These are phyloP conservation scores for Wickerhamiella dianesei DNA, from an alignment of 805 yeast species.

Conservation along the genomic window DNA sequence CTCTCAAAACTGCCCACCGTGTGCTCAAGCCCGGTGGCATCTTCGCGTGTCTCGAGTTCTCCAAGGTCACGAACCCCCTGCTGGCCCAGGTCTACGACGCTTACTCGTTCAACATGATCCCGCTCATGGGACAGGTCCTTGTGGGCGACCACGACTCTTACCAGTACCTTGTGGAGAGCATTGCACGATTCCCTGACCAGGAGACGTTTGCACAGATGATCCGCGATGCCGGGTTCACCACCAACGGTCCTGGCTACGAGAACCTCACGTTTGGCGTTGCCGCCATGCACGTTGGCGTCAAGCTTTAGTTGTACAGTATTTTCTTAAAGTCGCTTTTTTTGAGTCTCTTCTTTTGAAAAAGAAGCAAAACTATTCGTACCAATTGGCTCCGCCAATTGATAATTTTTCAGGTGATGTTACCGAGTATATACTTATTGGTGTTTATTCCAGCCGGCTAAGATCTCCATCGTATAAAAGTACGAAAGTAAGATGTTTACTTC, in stretches of 20 bases:
- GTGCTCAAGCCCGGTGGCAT: slow-evolving; percentile 96
- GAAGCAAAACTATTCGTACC: too few relatives aligned
- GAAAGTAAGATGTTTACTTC: too few relatives aligned
- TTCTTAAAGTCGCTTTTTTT: not conserved
- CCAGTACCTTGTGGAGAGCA: slow-evolving; percentile 91
- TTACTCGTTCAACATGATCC: slow-evolving; percentile 77
- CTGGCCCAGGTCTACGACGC: slow-evolving; percentile 69
- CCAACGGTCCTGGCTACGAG: slow-evolving; percentile 86
- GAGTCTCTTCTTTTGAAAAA: too few relatives aligned
- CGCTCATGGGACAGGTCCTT: slow-evolving; percentile 88
- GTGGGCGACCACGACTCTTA: slow-evolving; percentile 94
- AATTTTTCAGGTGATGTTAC: not conserved
- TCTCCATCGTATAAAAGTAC: too few relatives aligned
- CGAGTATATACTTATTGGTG: too few relatives aligned
- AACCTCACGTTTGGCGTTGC: slow-evolving; percentile 90
- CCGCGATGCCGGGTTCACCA: slow-evolving; percentile 84
- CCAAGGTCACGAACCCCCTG: slow-evolving; percentile 71
- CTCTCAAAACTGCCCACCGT: slow-evolving; percentile 87
- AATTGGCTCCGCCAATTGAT: not conserved
- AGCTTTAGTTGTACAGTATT: slow-evolving; percentile 34
- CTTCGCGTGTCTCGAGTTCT: slow-evolving; percentile 89
- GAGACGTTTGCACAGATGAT: slow-evolving; percentile 85
- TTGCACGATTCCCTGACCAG: slow-evolving; percentile 81
- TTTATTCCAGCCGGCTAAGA: too few relatives aligned
- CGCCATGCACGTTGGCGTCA: slow-evolving; percentile 90